A percentile compares a stretch with the other conserved stretches of the same genome.
Evolutionary conservation across 140 eudicot species (phyloP).

Genomic region (Stevia rebaudiana): DNA sequence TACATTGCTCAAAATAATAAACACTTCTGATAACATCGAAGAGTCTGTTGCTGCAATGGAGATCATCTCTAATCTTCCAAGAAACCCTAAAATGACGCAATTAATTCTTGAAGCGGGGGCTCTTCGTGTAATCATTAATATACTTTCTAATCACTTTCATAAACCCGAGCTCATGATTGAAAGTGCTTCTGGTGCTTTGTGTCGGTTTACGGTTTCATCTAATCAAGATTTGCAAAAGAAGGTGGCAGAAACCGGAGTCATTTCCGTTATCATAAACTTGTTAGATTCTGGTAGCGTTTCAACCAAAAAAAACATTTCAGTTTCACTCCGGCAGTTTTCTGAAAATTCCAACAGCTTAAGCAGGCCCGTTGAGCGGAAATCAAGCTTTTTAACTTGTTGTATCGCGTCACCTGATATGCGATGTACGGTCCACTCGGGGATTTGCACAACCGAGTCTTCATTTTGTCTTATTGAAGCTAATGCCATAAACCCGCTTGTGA

Average conservation of each 20-base stretch:
- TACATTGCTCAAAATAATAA: conserved; percentile 30
- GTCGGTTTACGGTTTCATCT: conserved; percentile 35
- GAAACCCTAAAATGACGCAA: conserved; percentile 23
- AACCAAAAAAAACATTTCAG: conserved; percentile 32
- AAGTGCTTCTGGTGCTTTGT: conserved; percentile 39
- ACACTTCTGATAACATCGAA: conserved; percentile 26
- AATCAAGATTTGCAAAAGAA: conserved; percentile 37
- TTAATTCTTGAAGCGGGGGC: conserved; percentile 37
- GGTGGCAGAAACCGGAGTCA: conserved; percentile 42
- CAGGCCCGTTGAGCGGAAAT: conserved; percentile 21
- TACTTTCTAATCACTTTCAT: conserved; percentile 25
- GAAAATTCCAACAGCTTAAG: conserved; percentile 32
- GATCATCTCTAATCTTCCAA: conserved; percentile 37
- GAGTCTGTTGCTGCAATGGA: conserved; percentile 36
- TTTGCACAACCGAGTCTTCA: conserved; percentile 33
- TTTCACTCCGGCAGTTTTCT: conserved; percentile 41
- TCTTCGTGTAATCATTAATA: conserved; percentile 27
- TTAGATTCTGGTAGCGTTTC: conserved; percentile 30
- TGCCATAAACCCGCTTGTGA: conserved; percentile 36
- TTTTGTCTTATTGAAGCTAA: conserved; percentile 47
- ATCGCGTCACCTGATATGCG: conserved; percentile 10
- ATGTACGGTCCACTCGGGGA: conserved; percentile 37
- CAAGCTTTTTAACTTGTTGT: conserved; percentile 31
- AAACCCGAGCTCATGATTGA: conserved; percentile 31
- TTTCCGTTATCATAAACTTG: conserved; percentile 25